These are phyloP conservation scores for Globisporangium yorkense DNA, from an alignment of 352 stramenopile species.

Conservation along the genomic window DNA sequence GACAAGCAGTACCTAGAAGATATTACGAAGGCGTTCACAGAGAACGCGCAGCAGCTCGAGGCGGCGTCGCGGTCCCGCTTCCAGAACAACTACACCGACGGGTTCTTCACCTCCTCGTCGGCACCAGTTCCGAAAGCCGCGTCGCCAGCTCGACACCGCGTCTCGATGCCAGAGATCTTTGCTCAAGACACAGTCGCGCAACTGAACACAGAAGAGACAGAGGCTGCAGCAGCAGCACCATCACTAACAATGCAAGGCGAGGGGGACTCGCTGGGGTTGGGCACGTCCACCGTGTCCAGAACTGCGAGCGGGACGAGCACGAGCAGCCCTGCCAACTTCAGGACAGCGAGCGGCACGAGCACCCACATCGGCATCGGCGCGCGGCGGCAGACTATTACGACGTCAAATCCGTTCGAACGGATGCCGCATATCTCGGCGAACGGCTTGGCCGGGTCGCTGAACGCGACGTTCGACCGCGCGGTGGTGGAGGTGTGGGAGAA, in stretches of 20 bases:
- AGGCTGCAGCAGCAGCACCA: neutral
- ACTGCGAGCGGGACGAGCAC: slow-evolving; percentile 19
- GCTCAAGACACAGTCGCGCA: slow-evolving; percentile 2
- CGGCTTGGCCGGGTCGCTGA: slow-evolving; percentile 14
- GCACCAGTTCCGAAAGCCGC: neutral
- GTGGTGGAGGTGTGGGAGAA: slow-evolving; percentile 66
- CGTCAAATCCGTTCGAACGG: slow-evolving; percentile 13
- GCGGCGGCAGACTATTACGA: slow-evolving; percentile 27
- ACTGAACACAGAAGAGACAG: neutral
- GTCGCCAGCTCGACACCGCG: slow-evolving; percentile 11
- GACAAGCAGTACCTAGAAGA: slow-evolving; percentile 61
- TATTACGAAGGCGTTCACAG: slow-evolving; percentile 50
- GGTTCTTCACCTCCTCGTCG: slow-evolving; percentile 1
- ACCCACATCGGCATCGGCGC: slow-evolving; percentile 19
- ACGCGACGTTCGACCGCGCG: slow-evolving; percentile 17
- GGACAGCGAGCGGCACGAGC: slow-evolving; percentile 17
- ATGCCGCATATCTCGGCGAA: slow-evolving; percentile 10
- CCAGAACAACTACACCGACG: neutral
- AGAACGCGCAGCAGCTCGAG: slow-evolving; percentile 27
- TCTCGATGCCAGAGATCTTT: slow-evolving; percentile 15
- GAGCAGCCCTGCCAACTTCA: slow-evolving; percentile 1
- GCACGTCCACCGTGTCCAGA: neutral
- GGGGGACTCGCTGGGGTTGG: neutral
- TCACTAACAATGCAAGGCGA: neutral
- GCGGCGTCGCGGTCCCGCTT: neutral